These are phyloP conservation scores for Penicillium sp. DNA, from an alignment of 2,329 filamentous ascomycete genomes.

Conservation along the genomic window DNA sequence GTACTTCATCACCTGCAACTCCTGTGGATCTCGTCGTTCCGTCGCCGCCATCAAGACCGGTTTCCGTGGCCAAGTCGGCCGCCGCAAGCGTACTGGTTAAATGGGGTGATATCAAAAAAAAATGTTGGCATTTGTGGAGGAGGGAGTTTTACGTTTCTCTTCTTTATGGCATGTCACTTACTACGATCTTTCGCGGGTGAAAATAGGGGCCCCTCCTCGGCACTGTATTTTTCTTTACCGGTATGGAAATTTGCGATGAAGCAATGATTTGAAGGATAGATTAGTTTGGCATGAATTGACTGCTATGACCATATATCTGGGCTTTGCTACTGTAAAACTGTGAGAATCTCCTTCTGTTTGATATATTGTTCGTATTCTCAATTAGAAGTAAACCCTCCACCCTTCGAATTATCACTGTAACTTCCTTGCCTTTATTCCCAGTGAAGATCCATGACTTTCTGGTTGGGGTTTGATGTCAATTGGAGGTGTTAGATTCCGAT, in stretches of 20 bases:
- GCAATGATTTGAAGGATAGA: conserved; percentile 30
- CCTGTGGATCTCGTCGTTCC: conserved; percentile 78
- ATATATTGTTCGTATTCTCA: no score
- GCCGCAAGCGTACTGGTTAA: conserved; percentile 93
- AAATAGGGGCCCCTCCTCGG: conserved; percentile 12
- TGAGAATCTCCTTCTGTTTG: no score
- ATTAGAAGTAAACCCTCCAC: no score
- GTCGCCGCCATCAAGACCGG: conserved; percentile 99
- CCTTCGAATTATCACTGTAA: no score
- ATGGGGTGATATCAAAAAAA: conserved; percentile 17
- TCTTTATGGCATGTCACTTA: conserved; percentile 29
- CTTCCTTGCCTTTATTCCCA: no score
- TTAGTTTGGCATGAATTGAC: conserved; percentile 37
- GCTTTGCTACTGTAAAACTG: no score
- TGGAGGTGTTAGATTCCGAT: no score
- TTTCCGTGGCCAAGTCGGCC: conserved; percentile 99
- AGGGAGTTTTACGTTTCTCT: conserved; percentile 25
- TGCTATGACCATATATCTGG: conserved; percentile 29
- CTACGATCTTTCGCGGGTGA: conserved; percentile 24
- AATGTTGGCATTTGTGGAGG: conserved; percentile 14
- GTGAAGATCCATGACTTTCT: no score
- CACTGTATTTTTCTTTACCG: conserved; percentile 16
- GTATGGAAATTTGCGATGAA: conserved; percentile 22
- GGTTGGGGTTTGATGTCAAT: no score
- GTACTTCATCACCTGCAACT: conserved; percentile 98